Evolutionary conservation across 2,329 filamentous ascomycete species (phyloP).

Genomic region (Clonostachys chloroleuca): DNA sequence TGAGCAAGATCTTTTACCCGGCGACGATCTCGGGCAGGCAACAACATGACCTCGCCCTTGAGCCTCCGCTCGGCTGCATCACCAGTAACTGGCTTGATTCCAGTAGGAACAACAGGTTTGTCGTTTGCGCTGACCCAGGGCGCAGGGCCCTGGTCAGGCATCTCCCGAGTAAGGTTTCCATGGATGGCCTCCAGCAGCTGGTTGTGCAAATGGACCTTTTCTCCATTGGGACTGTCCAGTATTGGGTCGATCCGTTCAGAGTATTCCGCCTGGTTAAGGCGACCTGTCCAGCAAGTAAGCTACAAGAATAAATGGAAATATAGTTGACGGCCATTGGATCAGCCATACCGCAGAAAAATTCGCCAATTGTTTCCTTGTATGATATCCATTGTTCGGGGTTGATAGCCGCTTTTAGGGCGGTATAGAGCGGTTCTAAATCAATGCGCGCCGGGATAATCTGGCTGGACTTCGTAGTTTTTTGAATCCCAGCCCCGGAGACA

Average conservation of each 20-base stretch:
- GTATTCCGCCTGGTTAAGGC: conserved; percentile 59
- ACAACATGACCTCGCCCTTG: conserved; percentile 67
- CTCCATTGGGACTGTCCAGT: conserved; percentile 49
- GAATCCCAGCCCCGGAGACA: conserved; percentile 40
- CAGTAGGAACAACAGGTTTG: conserved; percentile 52
- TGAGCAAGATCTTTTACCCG: conserved; percentile 61
- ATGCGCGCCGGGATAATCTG: conserved; percentile 62
- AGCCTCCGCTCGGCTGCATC: conserved; percentile 62
- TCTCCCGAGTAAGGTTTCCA: conserved; percentile 65
- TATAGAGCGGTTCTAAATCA: conserved; percentile 62
- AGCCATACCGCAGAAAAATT: conserved; percentile 56
- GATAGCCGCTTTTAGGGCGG: conserved; percentile 54
- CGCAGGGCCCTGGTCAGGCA: conserved; percentile 63
- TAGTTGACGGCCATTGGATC: neutral
- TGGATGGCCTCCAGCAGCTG: conserved; percentile 64
- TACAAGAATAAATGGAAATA: neutral
- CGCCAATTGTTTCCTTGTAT: conserved; percentile 60
- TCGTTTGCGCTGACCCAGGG: conserved; percentile 71
- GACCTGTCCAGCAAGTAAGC: conserved; percentile 34
- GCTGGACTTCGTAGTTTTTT: conserved; percentile 53
- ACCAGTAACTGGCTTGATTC: conserved; percentile 58
- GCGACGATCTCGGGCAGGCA: conserved; percentile 61
- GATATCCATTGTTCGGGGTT: conserved; percentile 56
- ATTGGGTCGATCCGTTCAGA: conserved; percentile 56
- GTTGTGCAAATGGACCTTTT: conserved; percentile 62